Conservation (phyloP, 2,329 filamentous ascomycete genomes). For the Sclerotinia borealis region DNA sequence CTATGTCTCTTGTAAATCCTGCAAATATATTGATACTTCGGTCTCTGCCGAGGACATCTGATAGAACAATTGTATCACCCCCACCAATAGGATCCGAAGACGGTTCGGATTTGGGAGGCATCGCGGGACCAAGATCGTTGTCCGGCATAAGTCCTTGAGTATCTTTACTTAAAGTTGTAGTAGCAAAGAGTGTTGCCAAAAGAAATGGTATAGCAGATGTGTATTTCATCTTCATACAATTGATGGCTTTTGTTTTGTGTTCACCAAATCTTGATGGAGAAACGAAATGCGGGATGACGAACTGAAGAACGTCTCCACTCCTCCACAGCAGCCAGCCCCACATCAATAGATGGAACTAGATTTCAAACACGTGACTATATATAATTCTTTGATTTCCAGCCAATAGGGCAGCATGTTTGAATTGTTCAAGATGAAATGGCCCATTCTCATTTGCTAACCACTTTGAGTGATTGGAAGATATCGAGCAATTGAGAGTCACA, state of each 20-base stretch:
- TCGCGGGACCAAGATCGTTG: constrained; percentile 23
- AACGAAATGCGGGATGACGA: constrained; percentile 13
- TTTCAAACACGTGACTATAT: not conserved
- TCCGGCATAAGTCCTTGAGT: constrained; percentile 19
- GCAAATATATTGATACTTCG: constrained; percentile 80
- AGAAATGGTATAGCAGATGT: constrained; percentile 10
- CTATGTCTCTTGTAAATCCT: constrained; percentile 69
- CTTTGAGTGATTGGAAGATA: too few relatives aligned
- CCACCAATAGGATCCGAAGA: constrained; percentile 22
- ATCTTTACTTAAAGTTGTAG: constrained; percentile 8
- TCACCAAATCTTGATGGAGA: not conserved
- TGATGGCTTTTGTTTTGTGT: not conserved
- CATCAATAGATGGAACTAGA: not conserved
- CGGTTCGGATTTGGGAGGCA: constrained; percentile 20
- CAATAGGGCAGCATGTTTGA: too few relatives aligned
- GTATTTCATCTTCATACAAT: constrained; percentile 8
- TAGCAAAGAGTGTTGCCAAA: constrained; percentile 15
- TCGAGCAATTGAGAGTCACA: too few relatives aligned
- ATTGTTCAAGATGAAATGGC: too few relatives aligned
- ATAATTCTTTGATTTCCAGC: too few relatives aligned
- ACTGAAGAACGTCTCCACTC: not conserved
- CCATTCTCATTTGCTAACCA: too few relatives aligned
- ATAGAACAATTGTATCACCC: constrained; percentile 58
- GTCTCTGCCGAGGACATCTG: constrained; percentile 76
- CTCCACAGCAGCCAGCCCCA: not conserved